Percentiles rank a stretch among this genome's conserved stretches.
phyloP scores from a whole-genome alignment of 1,139 yeast genomes.

The Suhomyces kunorum region DNA sequence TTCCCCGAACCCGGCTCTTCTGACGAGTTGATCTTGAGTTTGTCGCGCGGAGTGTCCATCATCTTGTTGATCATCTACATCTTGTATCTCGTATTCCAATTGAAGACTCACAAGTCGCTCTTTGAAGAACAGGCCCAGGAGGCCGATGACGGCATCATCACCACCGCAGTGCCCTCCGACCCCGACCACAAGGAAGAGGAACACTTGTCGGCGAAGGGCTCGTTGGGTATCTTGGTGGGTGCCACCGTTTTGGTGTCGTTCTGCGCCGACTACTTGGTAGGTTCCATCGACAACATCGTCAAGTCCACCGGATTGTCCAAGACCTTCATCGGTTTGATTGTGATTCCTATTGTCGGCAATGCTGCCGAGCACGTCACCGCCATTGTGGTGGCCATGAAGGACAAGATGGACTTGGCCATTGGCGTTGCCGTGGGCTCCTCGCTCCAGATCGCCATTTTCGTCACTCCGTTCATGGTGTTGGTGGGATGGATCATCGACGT shows the following conservation, averaged over 20 bases:
- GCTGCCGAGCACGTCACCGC: constrained; percentile 99
- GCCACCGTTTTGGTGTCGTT: constrained; percentile 83
- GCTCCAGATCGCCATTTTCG: constrained; percentile 89
- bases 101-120: constrained; percentile 73
- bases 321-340: constrained; percentile 90
- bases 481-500: constrained; percentile 88
- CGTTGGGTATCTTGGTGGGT: constrained; percentile 51
- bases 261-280: constrained; percentile 92
- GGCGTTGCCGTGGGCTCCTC: constrained; percentile 98
- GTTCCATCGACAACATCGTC: constrained; percentile 88
- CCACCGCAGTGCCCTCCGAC: constrained; percentile 35
- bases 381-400: constrained; percentile 88
- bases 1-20: constrained; percentile 45
- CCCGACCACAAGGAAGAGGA: constrained; percentile 28
- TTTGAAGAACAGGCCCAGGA: constrained; percentile 46
- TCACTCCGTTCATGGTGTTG: constrained; percentile 92
- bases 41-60: constrained; percentile 86
- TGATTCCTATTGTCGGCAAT: constrained; percentile 95
- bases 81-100: constrained; percentile 80
- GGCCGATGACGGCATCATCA: constrained; percentile 39
- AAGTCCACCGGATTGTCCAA: constrained; percentile 82
- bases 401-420: constrained; percentile 95
- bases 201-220: constrained; percentile 42
- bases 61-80: constrained; percentile 77
- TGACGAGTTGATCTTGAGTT: constrained; percentile 59